Evolutionary conservation across 768 basidiomycete species (phyloP).

Genomic region (Phylloporus sp.): DNA sequence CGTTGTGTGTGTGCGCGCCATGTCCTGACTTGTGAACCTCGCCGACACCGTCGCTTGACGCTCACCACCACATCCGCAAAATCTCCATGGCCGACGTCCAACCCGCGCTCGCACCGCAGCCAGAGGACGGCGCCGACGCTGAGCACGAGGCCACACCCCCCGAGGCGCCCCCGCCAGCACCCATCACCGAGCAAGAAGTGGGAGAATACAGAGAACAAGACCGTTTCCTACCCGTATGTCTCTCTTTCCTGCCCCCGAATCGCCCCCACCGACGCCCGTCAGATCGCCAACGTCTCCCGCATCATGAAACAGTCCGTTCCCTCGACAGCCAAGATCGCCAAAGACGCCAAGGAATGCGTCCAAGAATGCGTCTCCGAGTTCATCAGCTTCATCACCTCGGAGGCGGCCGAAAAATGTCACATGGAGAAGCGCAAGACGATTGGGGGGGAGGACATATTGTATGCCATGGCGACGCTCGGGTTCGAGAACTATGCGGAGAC

Average conservation of each 20-base stretch:
- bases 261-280: neutral
- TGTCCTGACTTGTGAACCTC: neutral
- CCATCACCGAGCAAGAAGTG: constrained; percentile 88
- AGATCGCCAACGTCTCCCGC: constrained; percentile 95
- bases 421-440: constrained; percentile 97
- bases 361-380: constrained; percentile 99
- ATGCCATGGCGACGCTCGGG: constrained; percentile 89
- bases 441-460: constrained; percentile 93
- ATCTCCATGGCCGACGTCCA: constrained; percentile 29
- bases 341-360: constrained; percentile 97
- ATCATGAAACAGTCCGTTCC: constrained; percentile 96
- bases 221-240: constrained; percentile 78
- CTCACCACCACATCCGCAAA: neutral
- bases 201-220: constrained; percentile 95
- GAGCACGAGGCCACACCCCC: constrained; percentile 27
- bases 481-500: constrained; percentile 95
- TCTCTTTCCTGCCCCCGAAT: no score
- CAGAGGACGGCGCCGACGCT: constrained; percentile 34
- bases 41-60: neutral
- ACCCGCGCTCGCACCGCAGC: constrained; percentile 36
- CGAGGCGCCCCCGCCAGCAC: constrained; percentile 53
- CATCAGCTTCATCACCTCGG: constrained; percentile 95
- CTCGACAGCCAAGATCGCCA: constrained; percentile 88
- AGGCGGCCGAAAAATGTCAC: constrained; percentile 92
- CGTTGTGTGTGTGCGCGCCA: no score